Percentiles rank a stretch among this genome's conserved stretches.
Conservation (phyloP, 192 early-diverging fungal genomes). For the Physocladia obscura region DNA sequence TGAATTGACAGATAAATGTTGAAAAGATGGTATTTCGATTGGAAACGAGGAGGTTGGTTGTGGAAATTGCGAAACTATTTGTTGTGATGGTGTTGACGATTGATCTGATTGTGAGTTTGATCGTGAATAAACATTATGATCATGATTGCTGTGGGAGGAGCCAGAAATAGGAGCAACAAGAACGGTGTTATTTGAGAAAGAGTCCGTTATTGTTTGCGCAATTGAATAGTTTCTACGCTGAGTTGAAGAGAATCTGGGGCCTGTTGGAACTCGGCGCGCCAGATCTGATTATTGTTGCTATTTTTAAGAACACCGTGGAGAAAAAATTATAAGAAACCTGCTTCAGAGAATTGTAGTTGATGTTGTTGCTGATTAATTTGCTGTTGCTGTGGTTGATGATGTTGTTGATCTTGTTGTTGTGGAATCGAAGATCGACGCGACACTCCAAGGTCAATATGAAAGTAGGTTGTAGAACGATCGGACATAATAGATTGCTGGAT, state of each 20-base stretch:
- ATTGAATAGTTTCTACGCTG: background rate
- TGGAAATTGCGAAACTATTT: background rate
- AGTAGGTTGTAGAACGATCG: constrained; percentile 6
- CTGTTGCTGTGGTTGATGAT: background rate
- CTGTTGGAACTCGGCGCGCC: background rate
- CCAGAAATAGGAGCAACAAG: background rate
- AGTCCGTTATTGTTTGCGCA: constrained; percentile 22
- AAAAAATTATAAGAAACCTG: constrained; percentile 34
- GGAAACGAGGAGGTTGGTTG: too few species aligned
- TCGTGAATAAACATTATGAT: background rate
- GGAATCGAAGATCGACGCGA: background rate
- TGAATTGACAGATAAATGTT: too few species aligned
- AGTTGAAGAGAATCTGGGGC: background rate
- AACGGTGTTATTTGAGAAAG: constrained; percentile 19
- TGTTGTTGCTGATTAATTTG: background rate
- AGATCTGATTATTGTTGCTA: constrained; percentile 14
- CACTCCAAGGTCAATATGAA: constrained; percentile 17
- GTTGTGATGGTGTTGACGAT: background rate
- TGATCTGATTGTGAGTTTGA: background rate
- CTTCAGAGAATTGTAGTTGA: background rate
- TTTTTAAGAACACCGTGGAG: constrained; percentile 38
- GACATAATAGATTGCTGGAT: background rate
- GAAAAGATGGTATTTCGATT: too few species aligned
- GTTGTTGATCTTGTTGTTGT: constrained; percentile 22
- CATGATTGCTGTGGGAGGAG: background rate